Evolutionary conservation across 805 yeast species (phyloP).

Genomic region (Sugiyamaella valdiviana): DNA sequence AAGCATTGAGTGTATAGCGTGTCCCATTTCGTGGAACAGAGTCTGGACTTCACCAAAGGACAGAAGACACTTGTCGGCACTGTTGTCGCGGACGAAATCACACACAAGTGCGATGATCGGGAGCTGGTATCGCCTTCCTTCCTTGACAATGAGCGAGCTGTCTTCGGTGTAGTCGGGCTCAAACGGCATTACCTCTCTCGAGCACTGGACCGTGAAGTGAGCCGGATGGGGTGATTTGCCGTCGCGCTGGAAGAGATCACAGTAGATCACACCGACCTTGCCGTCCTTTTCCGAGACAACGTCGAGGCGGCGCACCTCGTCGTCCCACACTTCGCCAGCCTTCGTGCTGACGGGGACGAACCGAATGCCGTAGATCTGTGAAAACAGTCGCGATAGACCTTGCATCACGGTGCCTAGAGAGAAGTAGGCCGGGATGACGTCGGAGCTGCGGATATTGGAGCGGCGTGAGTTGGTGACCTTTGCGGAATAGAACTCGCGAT

Average conservation of each 20-base stretch:
- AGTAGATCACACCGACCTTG: constrained; percentile 72
- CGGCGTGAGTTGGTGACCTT: constrained; percentile 26
- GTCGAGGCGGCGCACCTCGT: constrained; percentile 74
- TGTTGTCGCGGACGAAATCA: constrained; percentile 48
- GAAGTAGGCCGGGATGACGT: constrained; percentile 57
- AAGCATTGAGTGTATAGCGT: constrained; percentile 95
- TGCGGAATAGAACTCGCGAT: constrained; percentile 62
- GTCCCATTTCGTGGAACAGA: constrained; percentile 97
- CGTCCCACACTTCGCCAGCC: constrained; percentile 82
- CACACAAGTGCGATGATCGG: constrained; percentile 90
- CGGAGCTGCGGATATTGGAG: constrained; percentile 31
- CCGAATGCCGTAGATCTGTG: constrained; percentile 66
- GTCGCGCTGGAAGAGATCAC: constrained; percentile 76
- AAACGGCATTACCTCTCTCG: constrained; percentile 52
- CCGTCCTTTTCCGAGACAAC: constrained; percentile 62
- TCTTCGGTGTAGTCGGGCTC: constrained; percentile 18
- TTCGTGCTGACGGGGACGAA: constrained; percentile 58
- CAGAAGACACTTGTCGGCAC: constrained; percentile 48
- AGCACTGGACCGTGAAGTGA: constrained; percentile 91
- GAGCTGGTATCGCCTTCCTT: constrained; percentile 57
- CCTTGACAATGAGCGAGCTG: constrained; percentile 14
- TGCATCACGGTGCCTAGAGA: constrained; percentile 81
- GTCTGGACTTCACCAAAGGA: constrained; percentile 82
- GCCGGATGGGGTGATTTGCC: constrained; percentile 83
- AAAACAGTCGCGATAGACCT: constrained; percentile 70